These are phyloP conservation scores for Geotrichum restrictum DNA, from an alignment of 1,139 yeast species.

Conservation along the genomic window DNA sequence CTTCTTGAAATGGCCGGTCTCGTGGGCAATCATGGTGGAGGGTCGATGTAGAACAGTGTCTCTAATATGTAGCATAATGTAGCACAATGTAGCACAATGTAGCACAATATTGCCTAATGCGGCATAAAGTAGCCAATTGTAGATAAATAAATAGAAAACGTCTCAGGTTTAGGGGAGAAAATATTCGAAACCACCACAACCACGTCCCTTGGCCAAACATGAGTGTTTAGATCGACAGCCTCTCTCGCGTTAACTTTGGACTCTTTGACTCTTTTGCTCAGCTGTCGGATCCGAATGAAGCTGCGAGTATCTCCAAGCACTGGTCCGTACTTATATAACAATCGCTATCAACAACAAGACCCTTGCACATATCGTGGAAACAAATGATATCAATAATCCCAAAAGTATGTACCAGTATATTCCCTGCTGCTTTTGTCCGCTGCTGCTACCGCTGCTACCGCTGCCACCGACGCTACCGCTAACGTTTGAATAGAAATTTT, in stretches of 20 bases:
- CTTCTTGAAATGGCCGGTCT: slow-evolving; percentile 87
- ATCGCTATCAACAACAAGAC: no score
- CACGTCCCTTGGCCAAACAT: no score
- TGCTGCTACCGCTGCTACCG: neutral
- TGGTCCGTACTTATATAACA: no score
- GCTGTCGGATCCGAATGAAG: no score
- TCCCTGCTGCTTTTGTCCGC: neutral
- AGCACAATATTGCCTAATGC: no score
- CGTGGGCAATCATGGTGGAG: slow-evolving; percentile 67
- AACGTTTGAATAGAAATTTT: slow-evolving; percentile 38
- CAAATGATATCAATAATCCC: slow-evolving; percentile 16
- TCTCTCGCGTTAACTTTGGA: neutral
- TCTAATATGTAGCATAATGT: no score
- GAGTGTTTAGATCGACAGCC: neutral
- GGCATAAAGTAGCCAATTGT: no score
- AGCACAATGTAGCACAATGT: no score
- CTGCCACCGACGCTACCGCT: neutral
- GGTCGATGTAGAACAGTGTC: slow-evolving; percentile 45
- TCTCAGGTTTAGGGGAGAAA: neutral
- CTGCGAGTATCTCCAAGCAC: no score
- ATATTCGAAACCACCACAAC: neutral
- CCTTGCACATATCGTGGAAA: neutral
- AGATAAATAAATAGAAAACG: no score
- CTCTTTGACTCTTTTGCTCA: neutral
- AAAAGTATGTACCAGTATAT: slow-evolving; percentile 2